Evolutionary conservation across 108 stramenopile genomes (phyloP).

Genomic region (Heterococcus sp.): DNA sequence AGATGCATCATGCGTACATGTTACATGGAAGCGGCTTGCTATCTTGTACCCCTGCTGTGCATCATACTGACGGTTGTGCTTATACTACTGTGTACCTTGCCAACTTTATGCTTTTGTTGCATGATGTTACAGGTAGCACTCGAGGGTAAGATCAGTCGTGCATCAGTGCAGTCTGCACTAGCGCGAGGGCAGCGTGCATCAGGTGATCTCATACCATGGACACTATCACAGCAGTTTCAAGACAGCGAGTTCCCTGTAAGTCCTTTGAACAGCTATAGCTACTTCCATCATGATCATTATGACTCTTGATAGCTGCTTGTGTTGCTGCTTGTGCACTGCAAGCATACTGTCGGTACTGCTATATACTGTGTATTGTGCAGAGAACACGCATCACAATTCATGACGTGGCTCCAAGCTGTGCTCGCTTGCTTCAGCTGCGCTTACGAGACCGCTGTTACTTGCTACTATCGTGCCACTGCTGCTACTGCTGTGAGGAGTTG

Average conservation of each 20-base stretch:
- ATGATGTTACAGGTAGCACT: constrained; percentile 68
- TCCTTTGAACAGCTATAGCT: background rate
- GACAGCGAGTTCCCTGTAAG: constrained; percentile 59
- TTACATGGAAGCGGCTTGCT: background rate
- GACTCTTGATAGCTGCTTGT: too few relatives aligned
- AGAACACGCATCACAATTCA: too few relatives aligned
- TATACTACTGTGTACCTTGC: background rate
- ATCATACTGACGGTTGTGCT: background rate
- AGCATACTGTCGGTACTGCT: too few relatives aligned
- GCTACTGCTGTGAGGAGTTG: too few relatives aligned
- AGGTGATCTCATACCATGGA: constrained; percentile 99
- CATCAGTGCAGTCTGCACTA: constrained; percentile 84
- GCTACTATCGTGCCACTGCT: too few relatives aligned
- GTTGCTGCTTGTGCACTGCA: too few relatives aligned
- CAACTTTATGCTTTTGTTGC: background rate
- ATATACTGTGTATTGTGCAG: too few relatives aligned
- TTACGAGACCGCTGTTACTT: too few relatives aligned
- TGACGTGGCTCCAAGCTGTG: too few relatives aligned
- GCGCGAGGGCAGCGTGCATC: constrained; percentile 86
- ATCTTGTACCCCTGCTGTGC: background rate
- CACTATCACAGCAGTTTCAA: constrained; percentile 97
- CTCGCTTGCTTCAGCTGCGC: too few relatives aligned
- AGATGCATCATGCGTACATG: too few relatives aligned
- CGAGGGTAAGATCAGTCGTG: constrained; percentile 88
- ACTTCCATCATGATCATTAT: background rate